These are phyloP conservation scores for Simplicillium sp. DNA, from an alignment of 2,329 filamentous ascomycete genomes.

Conservation along the genomic window DNA sequence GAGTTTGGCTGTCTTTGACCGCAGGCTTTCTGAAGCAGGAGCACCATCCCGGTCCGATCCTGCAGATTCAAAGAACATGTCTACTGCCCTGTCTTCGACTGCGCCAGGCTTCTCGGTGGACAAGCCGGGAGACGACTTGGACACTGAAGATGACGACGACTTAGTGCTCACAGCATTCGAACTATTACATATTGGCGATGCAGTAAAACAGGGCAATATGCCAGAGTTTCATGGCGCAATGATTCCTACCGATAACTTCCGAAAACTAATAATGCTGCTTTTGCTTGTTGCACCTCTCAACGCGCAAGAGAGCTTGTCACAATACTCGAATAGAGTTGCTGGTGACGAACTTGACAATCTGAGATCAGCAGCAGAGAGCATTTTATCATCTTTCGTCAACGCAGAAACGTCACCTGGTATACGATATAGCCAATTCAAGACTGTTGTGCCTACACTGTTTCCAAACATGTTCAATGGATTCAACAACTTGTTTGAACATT, in stretches of 20 bases:
- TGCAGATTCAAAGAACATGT: not conserved
- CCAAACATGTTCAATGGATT: slow-evolving; percentile 61
- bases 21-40: slow-evolving; percentile 32
- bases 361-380: slow-evolving; percentile 50
- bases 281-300: slow-evolving; percentile 56
- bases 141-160: slow-evolving; percentile 45
- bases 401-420: slow-evolving; percentile 56
- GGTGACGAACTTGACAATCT: slow-evolving; percentile 49
- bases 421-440: slow-evolving; percentile 50
- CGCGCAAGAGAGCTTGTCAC: slow-evolving; percentile 54
- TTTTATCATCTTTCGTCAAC: slow-evolving; percentile 57
- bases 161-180: slow-evolving; percentile 61
- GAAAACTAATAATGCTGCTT: slow-evolving; percentile 60
- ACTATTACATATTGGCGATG: slow-evolving; percentile 54
- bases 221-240: slow-evolving; percentile 51
- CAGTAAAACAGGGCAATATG: slow-evolving; percentile 42
- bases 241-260: slow-evolving; percentile 65
- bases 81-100: not conserved
- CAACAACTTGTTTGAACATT: slow-evolving; percentile 62
- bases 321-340: slow-evolving; percentile 45
- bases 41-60: not conserved
- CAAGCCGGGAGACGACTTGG: slow-evolving; percentile 28
- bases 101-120: slow-evolving; percentile 35
- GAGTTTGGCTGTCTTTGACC: slow-evolving; percentile 63
- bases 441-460: slow-evolving; percentile 47